phyloP scores from a whole-genome alignment of 768 basidiomycete genomes.

The Boletus pseudopeckii region DNA sequence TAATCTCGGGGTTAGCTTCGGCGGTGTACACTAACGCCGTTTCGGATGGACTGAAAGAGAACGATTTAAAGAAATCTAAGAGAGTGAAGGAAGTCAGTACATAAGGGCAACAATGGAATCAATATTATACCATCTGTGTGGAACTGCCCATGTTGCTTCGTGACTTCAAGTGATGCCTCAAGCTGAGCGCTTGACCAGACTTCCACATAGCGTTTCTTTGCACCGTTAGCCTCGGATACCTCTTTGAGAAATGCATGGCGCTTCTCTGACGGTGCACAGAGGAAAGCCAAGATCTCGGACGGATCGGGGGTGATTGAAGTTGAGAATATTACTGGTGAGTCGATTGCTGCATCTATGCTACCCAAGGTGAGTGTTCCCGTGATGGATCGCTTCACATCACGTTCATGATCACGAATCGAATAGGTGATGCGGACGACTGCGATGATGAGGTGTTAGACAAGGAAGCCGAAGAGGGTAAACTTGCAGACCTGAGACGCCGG shows the following conservation, averaged over 20 bases:
- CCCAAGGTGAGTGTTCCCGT: slow-evolving; percentile 37
- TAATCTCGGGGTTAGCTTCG: slow-evolving; percentile 24
- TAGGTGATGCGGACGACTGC: slow-evolving; percentile 44
- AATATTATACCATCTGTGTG: slow-evolving; percentile 52
- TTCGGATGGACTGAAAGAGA: slow-evolving; percentile 55
- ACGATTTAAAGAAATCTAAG: slow-evolving; percentile 41
- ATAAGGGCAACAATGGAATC: background rate
- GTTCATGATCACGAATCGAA: slow-evolving; percentile 46
- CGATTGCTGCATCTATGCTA: slow-evolving; percentile 9
- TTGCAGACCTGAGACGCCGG: slow-evolving; percentile 15
- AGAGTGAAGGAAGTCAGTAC: background rate
- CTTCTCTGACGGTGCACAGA: slow-evolving; percentile 28
- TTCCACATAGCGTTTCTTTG: slow-evolving; percentile 53
- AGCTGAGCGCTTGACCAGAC: slow-evolving; percentile 49
- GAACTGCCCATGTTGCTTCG: slow-evolving; percentile 17
- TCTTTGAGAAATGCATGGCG: slow-evolving; percentile 47
- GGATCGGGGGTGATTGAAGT: slow-evolving; percentile 14
- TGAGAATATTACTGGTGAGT: slow-evolving; percentile 11
- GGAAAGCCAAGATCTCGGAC: slow-evolving; percentile 34
- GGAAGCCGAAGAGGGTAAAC: background rate
- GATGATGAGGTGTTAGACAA: background rate
- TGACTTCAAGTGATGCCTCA: slow-evolving; percentile 33
- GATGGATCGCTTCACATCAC: slow-evolving; percentile 36
- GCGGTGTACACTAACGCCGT: slow-evolving; percentile 20
- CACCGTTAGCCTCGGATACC: slow-evolving; percentile 18